Base-by-base conservation (phyloP, 1,139 yeast genomes). In the Sugiyamaella japonica region DNA sequence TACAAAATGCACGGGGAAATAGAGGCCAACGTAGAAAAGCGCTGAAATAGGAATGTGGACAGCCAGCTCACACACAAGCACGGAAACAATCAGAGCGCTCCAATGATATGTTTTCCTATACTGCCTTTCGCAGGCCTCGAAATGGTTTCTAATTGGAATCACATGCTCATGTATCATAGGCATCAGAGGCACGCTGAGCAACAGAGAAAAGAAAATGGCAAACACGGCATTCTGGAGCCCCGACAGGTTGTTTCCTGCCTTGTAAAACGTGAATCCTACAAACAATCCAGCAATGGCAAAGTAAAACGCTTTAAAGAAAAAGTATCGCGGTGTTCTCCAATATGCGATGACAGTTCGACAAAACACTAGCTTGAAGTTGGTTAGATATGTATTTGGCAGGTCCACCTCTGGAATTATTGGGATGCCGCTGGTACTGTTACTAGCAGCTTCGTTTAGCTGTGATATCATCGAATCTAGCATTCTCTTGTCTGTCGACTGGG, bases 31-130 rank as follows among this genome's bases (percentile, higher is more conserved):
- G 52, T 59, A 63, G 44, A 65, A 55, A 9, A 72, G 55, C 3
- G 70, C 64, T 3, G 69, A 61, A 66, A 72, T 61, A 63, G 65
- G 43, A 32, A 77, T 55, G 48, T 73, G 71, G 63, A 74, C 66
- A 4, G 72, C 72, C 13, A 76, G 63, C 66, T 79, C 83, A 41
- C 73, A 68, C 12, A 69, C 52, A 36, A 68, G 65, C 55, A 76
- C 77, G 15, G 78, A 67, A 28, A 76, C 54, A 43, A 77, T 59
- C 54, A 79, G 64, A 36, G 71, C 69, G 58, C 73, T 67, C 85
- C 85, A 83, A 64, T 81, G 84, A 73, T 80, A 83, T 16, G 86
- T 83, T 63, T 81, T 82, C 36, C 42, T 36, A 10, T 86, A 81
- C 44, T 80, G 75, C 52, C 79, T 75, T 65, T 84, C 88, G 67